phyloP scores from a whole-genome alignment of 805 yeast genomes.

The Yamadazyma endophytica region DNA sequence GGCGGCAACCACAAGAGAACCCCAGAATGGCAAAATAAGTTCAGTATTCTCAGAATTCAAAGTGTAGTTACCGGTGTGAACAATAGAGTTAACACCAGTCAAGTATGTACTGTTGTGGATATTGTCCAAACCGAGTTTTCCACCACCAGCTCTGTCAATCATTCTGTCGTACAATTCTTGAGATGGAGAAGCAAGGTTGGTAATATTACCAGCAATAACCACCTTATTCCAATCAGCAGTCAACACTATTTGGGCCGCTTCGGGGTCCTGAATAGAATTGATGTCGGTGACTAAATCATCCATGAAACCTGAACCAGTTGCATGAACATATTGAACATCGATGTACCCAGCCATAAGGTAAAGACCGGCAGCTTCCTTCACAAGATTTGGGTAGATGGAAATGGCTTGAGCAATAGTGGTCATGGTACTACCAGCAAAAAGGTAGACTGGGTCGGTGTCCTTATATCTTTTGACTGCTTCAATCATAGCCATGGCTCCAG shows the following conservation, averaged over 20 bases:
- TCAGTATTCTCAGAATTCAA: slow-evolving; percentile 20
- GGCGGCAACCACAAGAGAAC: too few species aligned
- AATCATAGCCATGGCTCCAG: slow-evolving; percentile 38
- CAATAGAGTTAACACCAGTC: slow-evolving; percentile 20
- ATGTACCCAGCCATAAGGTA: slow-evolving; percentile 44
- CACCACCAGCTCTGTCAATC: slow-evolving; percentile 29
- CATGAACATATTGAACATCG: slow-evolving; percentile 37
- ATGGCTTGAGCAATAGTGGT: slow-evolving; percentile 45
- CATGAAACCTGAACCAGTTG: slow-evolving; percentile 15
- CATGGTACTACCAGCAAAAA: slow-evolving; percentile 39
- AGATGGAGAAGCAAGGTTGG: slow-evolving; percentile 37
- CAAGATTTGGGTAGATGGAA: slow-evolving; percentile 33
- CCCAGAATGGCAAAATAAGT: slow-evolving; percentile 39
- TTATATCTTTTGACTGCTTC: slow-evolving; percentile 37
- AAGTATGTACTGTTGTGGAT: slow-evolving; percentile 25
- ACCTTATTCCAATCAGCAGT: slow-evolving; percentile 38
- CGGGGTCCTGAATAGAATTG: slow-evolving; percentile 42
- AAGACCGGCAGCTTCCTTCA: slow-evolving; percentile 35
- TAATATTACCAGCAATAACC: slow-evolving; percentile 39
- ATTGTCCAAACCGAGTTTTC: slow-evolving; percentile 21
- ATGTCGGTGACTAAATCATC: slow-evolving; percentile 41
- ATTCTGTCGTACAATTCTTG: slow-evolving; percentile 30
- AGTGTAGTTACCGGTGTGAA: slow-evolving; percentile 32
- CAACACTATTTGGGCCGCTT: slow-evolving; percentile 41
- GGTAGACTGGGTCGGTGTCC: slow-evolving; percentile 25